A percentile compares a stretch with the other conserved stretches of the same genome.
These are phyloP conservation scores for Liriodendron chinense DNA, from an alignment of 164 flowering plant genomes.

Conservation along the genomic window DNA sequence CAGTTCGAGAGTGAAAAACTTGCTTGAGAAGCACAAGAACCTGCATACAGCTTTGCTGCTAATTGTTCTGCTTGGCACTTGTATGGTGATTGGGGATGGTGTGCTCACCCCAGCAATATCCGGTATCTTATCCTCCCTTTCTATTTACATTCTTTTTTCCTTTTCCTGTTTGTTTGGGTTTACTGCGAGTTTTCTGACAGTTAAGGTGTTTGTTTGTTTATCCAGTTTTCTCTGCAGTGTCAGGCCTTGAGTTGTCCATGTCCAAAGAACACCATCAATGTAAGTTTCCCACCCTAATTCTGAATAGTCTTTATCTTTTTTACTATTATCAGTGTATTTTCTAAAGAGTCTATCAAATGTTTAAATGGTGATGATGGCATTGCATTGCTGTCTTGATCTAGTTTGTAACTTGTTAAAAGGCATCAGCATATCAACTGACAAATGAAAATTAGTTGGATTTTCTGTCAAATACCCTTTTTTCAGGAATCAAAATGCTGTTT, in stretches of 20 bases:
- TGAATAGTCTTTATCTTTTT: too few relatives aligned
- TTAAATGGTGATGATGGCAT: too few relatives aligned
- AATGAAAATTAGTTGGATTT: too few relatives aligned
- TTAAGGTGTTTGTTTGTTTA: not conserved
- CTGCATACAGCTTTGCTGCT: constrained; percentile 76
- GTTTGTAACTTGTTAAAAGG: too few relatives aligned
- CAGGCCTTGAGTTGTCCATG: constrained; percentile 87
- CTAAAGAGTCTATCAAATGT: too few relatives aligned
- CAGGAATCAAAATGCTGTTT: too few relatives aligned
- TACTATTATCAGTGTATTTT: too few relatives aligned
- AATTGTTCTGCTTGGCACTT: constrained; percentile 82
- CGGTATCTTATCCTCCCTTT: constrained; percentile 31
- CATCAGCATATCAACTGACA: too few relatives aligned
- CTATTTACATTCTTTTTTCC: not conserved
- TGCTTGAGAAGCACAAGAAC: constrained; percentile 68
- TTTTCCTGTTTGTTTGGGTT: not conserved
- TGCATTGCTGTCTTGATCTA: too few relatives aligned
- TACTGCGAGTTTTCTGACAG: not conserved
- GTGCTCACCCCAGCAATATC: constrained; percentile 86
- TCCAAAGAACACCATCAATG: constrained; percentile 75
- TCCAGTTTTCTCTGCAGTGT: constrained; percentile 84
- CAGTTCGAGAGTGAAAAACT: constrained; percentile 46
- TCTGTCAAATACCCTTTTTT: too few relatives aligned
- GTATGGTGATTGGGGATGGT: constrained; percentile 96
- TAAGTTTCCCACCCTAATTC: constrained; percentile 33